Conservation (phyloP, 1,284 basidiomycete species). For the Caloboletus firmus region DNA sequence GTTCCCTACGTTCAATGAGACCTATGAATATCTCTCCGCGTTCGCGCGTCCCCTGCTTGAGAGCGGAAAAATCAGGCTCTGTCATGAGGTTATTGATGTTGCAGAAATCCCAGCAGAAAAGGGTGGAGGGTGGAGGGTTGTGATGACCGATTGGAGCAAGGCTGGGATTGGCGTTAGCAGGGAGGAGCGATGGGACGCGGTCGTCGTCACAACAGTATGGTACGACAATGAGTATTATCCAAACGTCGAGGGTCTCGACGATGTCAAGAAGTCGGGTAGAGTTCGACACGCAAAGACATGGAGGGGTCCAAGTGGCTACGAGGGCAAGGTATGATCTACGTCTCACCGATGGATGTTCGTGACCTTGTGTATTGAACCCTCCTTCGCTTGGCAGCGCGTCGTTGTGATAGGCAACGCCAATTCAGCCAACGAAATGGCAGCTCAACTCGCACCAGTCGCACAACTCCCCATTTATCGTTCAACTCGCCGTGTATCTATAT, state of each 20-base stretch:
- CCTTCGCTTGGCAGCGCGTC: slow-evolving; percentile 35
- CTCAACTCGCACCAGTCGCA: slow-evolving; percentile 40
- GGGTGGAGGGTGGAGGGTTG: slow-evolving; percentile 41
- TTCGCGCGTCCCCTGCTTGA: slow-evolving; percentile 38
- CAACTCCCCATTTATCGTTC: slow-evolving; percentile 44
- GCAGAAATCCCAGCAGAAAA: slow-evolving; percentile 32
- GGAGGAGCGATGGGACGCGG: slow-evolving; percentile 46
- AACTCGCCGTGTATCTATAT: slow-evolving; percentile 42
- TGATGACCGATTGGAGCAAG: slow-evolving; percentile 39
- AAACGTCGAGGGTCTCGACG: slow-evolving; percentile 38
- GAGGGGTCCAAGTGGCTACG: slow-evolving; percentile 39
- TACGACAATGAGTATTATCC: slow-evolving; percentile 47
- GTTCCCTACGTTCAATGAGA: slow-evolving; percentile 46
- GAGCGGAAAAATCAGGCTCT: slow-evolving; percentile 39
- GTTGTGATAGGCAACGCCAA: slow-evolving; percentile 50
- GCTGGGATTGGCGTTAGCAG: slow-evolving; percentile 11
- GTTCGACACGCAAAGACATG: slow-evolving; percentile 41
- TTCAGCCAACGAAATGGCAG: slow-evolving; percentile 49
- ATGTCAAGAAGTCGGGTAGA: slow-evolving; percentile 33
- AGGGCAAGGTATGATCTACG: slow-evolving; percentile 39
- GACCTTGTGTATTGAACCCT: background rate
- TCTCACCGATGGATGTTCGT: background rate
- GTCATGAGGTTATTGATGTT: slow-evolving; percentile 40
- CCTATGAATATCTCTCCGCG: slow-evolving; percentile 39
- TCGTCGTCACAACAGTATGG: slow-evolving; percentile 46